Evolutionary conservation across 768 basidiomycete species (phyloP).

Genomic region (Butyriboletus loyo): DNA sequence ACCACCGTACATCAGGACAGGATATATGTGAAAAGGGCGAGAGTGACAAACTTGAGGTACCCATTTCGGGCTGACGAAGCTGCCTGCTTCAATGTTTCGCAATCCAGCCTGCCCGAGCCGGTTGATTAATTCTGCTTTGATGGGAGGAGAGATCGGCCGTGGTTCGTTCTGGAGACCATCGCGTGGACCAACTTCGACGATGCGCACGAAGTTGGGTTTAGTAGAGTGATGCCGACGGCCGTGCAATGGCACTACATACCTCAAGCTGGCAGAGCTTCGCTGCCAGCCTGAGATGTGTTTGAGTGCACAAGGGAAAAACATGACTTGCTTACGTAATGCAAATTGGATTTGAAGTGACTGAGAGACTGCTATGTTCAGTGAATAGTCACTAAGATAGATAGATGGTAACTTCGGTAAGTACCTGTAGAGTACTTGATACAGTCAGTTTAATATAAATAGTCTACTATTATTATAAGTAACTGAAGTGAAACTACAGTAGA

Average conservation of each 20-base stretch:
- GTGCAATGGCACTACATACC: background rate
- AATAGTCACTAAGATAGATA: too few relatives aligned
- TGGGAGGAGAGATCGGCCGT: constrained; percentile 60
- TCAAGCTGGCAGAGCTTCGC: background rate
- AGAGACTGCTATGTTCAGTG: too few relatives aligned
- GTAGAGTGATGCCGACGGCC: constrained; percentile 1
- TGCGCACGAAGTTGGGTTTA: constrained; percentile 33
- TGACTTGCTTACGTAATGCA: background rate
- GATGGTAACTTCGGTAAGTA: too few relatives aligned
- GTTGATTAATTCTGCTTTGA: constrained; percentile 80
- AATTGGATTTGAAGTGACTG: too few relatives aligned
- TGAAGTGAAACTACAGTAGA: too few relatives aligned
- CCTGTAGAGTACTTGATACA: too few relatives aligned
- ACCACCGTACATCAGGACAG: background rate
- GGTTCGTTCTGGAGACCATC: constrained; percentile 94
- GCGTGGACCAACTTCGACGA: constrained; percentile 88
- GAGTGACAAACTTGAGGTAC: constrained; percentile 67
- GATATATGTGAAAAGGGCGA: background rate
- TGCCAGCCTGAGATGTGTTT: constrained; percentile 1
- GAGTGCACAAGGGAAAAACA: constrained; percentile 10
- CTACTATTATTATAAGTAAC: too few relatives aligned
- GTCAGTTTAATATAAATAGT: too few relatives aligned
- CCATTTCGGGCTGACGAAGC: constrained; percentile 92
- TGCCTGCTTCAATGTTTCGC: constrained; percentile 75
- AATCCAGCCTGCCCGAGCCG: constrained; percentile 67